Evolutionary conservation across 768 basidiomycete species (phyloP).

Genomic region (Termitomyces sp.): DNA sequence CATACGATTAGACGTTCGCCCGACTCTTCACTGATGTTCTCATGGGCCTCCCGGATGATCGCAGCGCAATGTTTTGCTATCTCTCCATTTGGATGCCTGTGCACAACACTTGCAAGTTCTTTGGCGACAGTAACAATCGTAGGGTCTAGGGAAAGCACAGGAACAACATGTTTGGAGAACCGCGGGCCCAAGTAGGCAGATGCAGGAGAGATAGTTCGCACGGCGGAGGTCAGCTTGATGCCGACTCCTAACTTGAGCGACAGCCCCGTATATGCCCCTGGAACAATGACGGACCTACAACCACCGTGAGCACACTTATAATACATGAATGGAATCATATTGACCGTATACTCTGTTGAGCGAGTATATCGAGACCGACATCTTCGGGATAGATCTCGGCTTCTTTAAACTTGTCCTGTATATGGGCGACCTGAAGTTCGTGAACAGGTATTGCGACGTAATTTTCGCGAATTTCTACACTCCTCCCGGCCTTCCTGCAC

Average conservation of each 20-base stretch:
- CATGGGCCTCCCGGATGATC: conserved; percentile 52
- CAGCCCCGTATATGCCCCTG: conserved; percentile 39
- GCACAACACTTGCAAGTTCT: conserved; percentile 53
- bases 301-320: neutral
- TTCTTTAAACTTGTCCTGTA: conserved; percentile 47
- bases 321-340: neutral
- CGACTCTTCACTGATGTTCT: conserved; percentile 42
- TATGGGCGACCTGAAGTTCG: conserved; percentile 50
- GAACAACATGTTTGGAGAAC: conserved; percentile 52
- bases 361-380: conserved; percentile 40
- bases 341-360: conserved; percentile 55
- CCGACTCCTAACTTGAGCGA: conserved; percentile 56
- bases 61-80: conserved; percentile 53
- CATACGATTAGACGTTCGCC: conserved; percentile 55
- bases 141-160: conserved; percentile 43
- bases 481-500: conserved; percentile 32
- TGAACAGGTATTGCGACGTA: conserved; percentile 49
- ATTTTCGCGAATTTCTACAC: conserved; percentile 30
- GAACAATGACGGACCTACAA: conserved; percentile 50
- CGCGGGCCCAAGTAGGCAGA: conserved; percentile 55
- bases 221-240: conserved; percentile 54
- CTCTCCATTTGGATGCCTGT: conserved; percentile 42
- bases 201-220: conserved; percentile 58
- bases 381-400: conserved; percentile 39
- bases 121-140: conserved; percentile 51